These are phyloP conservation scores for Talaromyces verruculosus DNA, from an alignment of 2,329 filamentous ascomycete genomes.

Conservation along the genomic window DNA sequence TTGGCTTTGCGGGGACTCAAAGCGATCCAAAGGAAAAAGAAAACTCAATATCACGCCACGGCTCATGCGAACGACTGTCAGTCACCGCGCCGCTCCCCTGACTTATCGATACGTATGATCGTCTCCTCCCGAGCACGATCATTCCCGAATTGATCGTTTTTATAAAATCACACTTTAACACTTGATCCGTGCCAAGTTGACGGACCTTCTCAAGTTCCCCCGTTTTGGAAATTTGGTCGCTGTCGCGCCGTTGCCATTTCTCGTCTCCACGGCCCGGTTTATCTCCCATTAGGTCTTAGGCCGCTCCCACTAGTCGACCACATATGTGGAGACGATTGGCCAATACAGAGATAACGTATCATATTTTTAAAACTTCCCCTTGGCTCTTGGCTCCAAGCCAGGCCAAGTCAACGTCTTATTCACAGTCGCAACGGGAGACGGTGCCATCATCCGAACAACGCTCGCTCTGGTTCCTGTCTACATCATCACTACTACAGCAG, in stretches of 20 bases:
- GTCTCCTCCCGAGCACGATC: constrained; percentile 14
- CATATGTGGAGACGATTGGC: too few species aligned
- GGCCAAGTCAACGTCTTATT: too few species aligned
- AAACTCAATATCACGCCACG: constrained; percentile 3
- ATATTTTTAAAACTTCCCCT: too few species aligned
- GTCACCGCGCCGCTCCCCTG: background rate
- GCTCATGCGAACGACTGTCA: constrained; percentile 10
- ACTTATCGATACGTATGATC: constrained; percentile 14
- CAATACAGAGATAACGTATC: too few species aligned
- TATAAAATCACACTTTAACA: constrained; percentile 13
- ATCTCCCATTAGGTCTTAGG: constrained; percentile 19
- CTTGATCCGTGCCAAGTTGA: constrained; percentile 21
- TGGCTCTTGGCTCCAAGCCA: too few species aligned
- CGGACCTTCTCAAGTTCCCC: background rate
- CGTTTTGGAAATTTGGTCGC: constrained; percentile 22
- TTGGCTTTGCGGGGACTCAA: constrained; percentile 11
- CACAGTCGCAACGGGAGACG: too few species aligned
- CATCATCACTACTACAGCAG: too few species aligned
- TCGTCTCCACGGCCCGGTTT: constrained; percentile 30
- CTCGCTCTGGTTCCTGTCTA: too few species aligned
- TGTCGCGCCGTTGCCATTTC: constrained; percentile 30
- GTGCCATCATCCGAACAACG: too few species aligned
- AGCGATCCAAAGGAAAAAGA: background rate
- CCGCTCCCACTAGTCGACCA: constrained; percentile 17
- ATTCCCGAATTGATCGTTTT: constrained; percentile 16